A percentile compares a stretch with the other conserved stretches of the same genome.
phyloP scores from a whole-genome alignment of 371 early-diverging fungal genomes.

The Phascolomyces articulosus region DNA sequence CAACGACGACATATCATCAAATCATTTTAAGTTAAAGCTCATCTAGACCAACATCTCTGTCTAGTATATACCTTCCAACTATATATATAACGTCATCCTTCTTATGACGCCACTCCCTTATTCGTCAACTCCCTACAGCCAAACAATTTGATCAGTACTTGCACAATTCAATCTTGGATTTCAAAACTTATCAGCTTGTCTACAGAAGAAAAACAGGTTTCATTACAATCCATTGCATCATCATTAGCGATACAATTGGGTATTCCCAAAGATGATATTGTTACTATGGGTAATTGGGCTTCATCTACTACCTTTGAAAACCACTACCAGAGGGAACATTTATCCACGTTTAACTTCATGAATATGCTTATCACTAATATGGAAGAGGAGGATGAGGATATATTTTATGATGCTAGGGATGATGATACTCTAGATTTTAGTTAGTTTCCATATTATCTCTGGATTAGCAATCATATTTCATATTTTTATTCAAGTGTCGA shows the following conservation, averaged over 20 bases:
- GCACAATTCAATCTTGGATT: neutral
- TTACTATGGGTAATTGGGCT: slow-evolving; percentile 13
- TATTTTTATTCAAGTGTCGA: no score
- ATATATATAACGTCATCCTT: neutral
- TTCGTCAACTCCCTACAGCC: slow-evolving; percentile 8
- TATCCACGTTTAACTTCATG: no score
- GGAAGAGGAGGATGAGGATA: no score
- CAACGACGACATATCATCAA: neutral
- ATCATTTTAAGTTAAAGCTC: neutral
- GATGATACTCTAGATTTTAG: no score
- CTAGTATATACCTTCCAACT: neutral
- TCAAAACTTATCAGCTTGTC: neutral
- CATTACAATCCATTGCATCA: slow-evolving; percentile 8
- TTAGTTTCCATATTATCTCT: no score
- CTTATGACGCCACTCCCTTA: neutral
- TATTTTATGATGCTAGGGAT: no score
- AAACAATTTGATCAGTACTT: neutral
- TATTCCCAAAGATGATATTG: slow-evolving; percentile 7
- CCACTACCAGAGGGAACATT: neutral
- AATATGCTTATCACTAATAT: no score
- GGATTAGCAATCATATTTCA: no score
- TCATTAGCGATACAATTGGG: slow-evolving; percentile 2
- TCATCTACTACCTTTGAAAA: neutral
- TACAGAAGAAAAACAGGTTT: neutral
- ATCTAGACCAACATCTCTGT: neutral